These are phyloP conservation scores for Fagopyrum tataricum DNA, from an alignment of 148 eudicot genomes.

Conservation along the genomic window DNA sequence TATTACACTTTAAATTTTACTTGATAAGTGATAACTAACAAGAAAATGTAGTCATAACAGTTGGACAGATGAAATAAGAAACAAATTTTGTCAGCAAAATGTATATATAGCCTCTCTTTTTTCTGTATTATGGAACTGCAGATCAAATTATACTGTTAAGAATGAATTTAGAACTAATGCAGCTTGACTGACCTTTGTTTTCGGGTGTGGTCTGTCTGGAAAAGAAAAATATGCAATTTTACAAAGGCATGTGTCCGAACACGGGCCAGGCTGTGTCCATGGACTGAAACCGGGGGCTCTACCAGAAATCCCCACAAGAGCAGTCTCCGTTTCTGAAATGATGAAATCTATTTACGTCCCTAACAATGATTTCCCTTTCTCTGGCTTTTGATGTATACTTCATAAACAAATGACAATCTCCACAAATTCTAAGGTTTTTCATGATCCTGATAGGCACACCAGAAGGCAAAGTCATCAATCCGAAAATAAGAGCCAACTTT, in stretches of 20 bases:
- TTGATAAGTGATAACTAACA: background rate
- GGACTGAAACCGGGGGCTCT: background rate
- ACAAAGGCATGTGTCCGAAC: too few species aligned
- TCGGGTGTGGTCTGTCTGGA: too few species aligned
- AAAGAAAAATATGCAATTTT: too few species aligned
- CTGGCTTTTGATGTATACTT: conserved; percentile 50
- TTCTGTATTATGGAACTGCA: background rate
- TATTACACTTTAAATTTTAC: background rate
- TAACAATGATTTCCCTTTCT: conserved; percentile 49
- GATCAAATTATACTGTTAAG: background rate
- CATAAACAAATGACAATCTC: conserved; percentile 78
- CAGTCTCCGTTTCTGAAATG: conserved; percentile 55
- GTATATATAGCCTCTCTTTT: background rate
- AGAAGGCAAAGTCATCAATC: conserved; percentile 49
- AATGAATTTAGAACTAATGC: background rate
- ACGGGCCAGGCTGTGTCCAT: too few species aligned
- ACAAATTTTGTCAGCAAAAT: background rate
- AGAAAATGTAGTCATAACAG: background rate
- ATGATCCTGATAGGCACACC: conserved; percentile 55
- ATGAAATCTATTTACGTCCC: conserved; percentile 69
- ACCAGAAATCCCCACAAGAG: conserved; percentile 81
- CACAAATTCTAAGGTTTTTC: conserved; percentile 71
- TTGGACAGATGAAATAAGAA: background rate
- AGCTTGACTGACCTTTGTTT: background rate
- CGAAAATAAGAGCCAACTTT: conserved; percentile 58